Conservation (phyloP, 306 rosid species). For the Luffa aegyptiaca region DNA sequence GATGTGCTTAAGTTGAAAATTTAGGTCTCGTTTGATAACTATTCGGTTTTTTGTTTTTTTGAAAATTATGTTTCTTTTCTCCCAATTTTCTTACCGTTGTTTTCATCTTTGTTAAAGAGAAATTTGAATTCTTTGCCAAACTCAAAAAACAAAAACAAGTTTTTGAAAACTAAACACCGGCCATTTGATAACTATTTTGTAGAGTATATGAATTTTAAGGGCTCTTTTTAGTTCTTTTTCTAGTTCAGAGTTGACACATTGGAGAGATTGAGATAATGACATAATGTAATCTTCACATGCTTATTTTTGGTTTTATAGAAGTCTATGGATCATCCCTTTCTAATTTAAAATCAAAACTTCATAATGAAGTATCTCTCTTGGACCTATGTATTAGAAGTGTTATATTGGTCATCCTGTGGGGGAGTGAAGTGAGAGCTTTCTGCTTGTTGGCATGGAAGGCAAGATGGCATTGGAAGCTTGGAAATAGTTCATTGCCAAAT, state of each 20-base stretch:
- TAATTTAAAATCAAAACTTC: neutral
- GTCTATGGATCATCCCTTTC: neutral
- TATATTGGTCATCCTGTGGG: neutral
- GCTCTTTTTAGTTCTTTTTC: neutral
- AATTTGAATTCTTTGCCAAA: too few relatives aligned
- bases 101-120: too few relatives aligned
- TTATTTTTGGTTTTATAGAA: neutral
- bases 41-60: too few relatives aligned
- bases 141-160: too few relatives aligned
- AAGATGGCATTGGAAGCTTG: neutral
- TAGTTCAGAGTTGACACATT: neutral
- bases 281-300: neutral
- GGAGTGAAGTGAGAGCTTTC: neutral
- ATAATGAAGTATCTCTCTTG: too few relatives aligned
- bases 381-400: neutral
- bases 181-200: too few relatives aligned
- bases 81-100: too few relatives aligned
- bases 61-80: too few relatives aligned
- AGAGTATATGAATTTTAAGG: neutral
- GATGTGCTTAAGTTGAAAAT: too few relatives aligned
- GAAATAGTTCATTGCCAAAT: neutral
- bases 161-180: too few relatives aligned
- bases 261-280: neutral
- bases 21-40: too few relatives aligned
- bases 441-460: neutral